phyloP scores from a whole-genome alignment of 495 filamentous ascomycete genomes.

The Schizothecium vesticola region DNA sequence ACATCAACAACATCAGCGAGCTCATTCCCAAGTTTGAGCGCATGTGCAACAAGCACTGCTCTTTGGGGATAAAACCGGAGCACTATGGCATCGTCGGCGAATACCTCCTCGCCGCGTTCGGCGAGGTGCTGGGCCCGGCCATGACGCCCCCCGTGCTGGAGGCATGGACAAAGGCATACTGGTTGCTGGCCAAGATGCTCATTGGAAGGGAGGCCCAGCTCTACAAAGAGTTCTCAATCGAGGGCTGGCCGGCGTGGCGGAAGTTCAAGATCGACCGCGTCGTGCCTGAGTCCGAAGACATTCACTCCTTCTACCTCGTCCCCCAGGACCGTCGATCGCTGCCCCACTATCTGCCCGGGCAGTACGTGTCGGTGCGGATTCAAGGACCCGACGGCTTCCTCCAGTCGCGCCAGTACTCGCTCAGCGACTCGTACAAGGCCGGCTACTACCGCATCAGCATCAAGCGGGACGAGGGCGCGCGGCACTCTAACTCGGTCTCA shows the following conservation, averaged over 20 bases:
- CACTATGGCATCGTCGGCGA: conserved; percentile 65
- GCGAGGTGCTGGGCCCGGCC: conserved; percentile 58
- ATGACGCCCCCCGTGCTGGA: conserved; percentile 59
- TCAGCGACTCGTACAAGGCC: conserved; percentile 54
- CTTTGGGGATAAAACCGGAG: conserved; percentile 61
- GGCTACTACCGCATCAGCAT: conserved; percentile 66
- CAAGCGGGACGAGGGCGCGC: conserved; percentile 56
- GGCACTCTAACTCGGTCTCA: conserved; percentile 37
- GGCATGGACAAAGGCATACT: conserved; percentile 68
- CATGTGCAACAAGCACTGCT: conserved; percentile 71
- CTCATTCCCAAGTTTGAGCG: conserved; percentile 60
- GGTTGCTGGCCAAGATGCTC: conserved; percentile 63
- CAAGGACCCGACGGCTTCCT: conserved; percentile 50
- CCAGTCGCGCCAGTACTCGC: conserved; percentile 69
- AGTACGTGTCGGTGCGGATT: conserved; percentile 61
- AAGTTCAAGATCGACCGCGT: conserved; percentile 61
- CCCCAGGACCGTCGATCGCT: conserved; percentile 58
- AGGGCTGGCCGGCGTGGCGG: conserved; percentile 59
- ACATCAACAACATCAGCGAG: conserved; percentile 65
- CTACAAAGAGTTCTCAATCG: conserved; percentile 43
- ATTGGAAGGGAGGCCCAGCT: conserved; percentile 58
- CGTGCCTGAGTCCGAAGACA: conserved; percentile 56
- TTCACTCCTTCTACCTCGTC: conserved; percentile 66
- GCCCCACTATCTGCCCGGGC: conserved; percentile 59
- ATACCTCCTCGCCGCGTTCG: conserved; percentile 62